These are phyloP conservation scores for Solanum clarkiae DNA, from an alignment of 257 asterid species.

Conservation along the genomic window DNA sequence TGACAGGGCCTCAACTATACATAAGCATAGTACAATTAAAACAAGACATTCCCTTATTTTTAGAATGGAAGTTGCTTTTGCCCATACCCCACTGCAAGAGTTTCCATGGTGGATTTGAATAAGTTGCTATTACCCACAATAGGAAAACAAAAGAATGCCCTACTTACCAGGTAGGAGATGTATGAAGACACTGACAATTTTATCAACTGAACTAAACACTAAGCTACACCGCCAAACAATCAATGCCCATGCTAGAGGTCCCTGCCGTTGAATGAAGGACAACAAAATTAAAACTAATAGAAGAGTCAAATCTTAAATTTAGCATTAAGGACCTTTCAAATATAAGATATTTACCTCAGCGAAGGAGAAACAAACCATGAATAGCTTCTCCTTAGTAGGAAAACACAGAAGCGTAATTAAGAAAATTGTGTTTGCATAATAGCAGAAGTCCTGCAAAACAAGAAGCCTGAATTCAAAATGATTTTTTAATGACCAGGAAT, in stretches of 20 bases:
- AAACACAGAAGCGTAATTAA: slow-evolving; percentile 64
- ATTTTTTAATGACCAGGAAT: not conserved
- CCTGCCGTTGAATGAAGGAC: slow-evolving; percentile 34
- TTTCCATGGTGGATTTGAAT: not conserved
- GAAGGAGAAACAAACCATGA: slow-evolving; percentile 97
- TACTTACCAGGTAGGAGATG: slow-evolving; percentile 88
- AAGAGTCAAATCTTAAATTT: not conserved
- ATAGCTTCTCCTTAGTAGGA: slow-evolving; percentile 82
- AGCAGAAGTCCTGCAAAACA: slow-evolving; percentile 78
- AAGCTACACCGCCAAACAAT: slow-evolving; percentile 95
- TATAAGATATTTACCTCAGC: slow-evolving; percentile 61
- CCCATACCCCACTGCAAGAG: not conserved
- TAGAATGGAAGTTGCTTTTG: not conserved
- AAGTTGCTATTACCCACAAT: not conserved
- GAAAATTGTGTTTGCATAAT: slow-evolving; percentile 88
- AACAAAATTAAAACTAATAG: not conserved
- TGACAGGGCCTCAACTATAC: not conserved
- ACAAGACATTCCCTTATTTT: not conserved
- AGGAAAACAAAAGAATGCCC: slow-evolving; percentile 3
- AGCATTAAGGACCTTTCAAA: not conserved
- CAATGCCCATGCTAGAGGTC: slow-evolving; percentile 98
- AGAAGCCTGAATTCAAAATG: not conserved
- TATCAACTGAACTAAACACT: slow-evolving; percentile 92
- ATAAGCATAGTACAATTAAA: not conserved
- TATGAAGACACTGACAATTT: slow-evolving; percentile 91